Conservation (phyloP, 1,284 basidiomycete genomes). For the Apiotrichum sp. region DNA sequence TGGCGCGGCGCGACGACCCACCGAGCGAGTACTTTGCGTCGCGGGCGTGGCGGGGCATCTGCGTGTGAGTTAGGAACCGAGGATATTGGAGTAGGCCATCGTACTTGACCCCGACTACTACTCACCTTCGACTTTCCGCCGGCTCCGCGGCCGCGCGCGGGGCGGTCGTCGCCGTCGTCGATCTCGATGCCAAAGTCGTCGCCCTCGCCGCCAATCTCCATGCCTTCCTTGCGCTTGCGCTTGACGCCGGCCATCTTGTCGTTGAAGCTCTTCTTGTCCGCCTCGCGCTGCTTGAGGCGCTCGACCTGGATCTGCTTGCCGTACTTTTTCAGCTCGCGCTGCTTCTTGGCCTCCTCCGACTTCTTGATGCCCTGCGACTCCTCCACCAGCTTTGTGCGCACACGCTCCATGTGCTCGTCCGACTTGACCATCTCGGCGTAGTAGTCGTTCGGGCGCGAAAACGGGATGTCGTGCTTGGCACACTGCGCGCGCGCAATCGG, state of each 20-base stretch:
- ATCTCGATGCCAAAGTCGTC: constrained; percentile 24
- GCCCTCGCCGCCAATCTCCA: constrained; percentile 58
- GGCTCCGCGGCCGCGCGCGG: constrained; percentile 32
- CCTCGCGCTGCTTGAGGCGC: constrained; percentile 71
- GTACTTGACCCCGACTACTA: background rate
- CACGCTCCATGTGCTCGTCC: constrained; percentile 95
- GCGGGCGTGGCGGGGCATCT: constrained; percentile 60
- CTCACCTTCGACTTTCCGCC: constrained; percentile 40
- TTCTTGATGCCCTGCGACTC: constrained; percentile 84
- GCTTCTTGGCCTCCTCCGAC: constrained; percentile 81
- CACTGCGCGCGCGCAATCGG: constrained; percentile 69
- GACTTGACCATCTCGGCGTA: constrained; percentile 99
- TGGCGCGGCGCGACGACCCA: constrained; percentile 56
- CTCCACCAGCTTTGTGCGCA: constrained; percentile 83
- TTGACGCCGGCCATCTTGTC: constrained; percentile 77
- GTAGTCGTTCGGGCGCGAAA: constrained; percentile 89
- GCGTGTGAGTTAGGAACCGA: background rate
- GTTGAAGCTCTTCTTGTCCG: constrained; percentile 73
- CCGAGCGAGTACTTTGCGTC: constrained; percentile 79
- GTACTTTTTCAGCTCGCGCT: constrained; percentile 94
- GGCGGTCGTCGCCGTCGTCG: constrained; percentile 11
- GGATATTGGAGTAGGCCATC: background rate
- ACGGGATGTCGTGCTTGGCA: constrained; percentile 65
- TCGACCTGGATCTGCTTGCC: constrained; percentile 93
- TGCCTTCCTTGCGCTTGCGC: constrained; percentile 77